Base-by-base conservation (phyloP, 31 red algal genomes). In the Asparagopsis taxiformis region DNA sequence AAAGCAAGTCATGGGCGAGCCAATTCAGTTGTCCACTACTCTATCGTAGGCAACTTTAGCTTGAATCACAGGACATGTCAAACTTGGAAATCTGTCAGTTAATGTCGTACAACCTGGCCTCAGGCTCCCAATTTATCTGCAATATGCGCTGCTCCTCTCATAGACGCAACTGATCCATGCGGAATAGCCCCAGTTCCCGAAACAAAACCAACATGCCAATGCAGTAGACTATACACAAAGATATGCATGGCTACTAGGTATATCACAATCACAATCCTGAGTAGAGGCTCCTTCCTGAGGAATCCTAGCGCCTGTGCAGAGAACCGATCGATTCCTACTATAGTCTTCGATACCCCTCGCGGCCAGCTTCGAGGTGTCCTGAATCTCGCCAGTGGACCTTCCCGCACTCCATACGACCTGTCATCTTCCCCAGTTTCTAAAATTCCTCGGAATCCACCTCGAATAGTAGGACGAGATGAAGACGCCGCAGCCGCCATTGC, bases 181-280 rank as follows among this genome's bases (percentile, higher is more conserved):
- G 76, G 35, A 17, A 35, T 50, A 30, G 44, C 76, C 21, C 28
- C 63, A 43, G 63, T 25, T 38, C 76, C 76, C 9, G 76, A 80
- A 23, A 80, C 76, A 17, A 63, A 3, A 29, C 72, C 82, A 26
- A 70, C 71, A 67, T 87, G 82, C 69, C 71, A 87, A 51, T 91
- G 87, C 28, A 91, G 77, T 26, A 92, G 36, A 51, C 80, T 84
- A 33, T 84, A 92, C 59, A 92, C 74, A 57, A 92, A 77, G 39
- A 84, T 22, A 41, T 92, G 89, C 52, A 86, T 38, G 52, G 54
- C 65, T 32, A 85, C 65, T 17, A 84, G 17, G 64, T 92, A 92
- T 7, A 80, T 30, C 1, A 92, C 4, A 21, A 92, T 44, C 33
- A 71, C 79, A 41, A 92, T 64, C 10, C 89, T 53, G 4, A 92